phyloP scores from a whole-genome alignment of 208 protist species.

The Dictyostelium gargantuum region DNA sequence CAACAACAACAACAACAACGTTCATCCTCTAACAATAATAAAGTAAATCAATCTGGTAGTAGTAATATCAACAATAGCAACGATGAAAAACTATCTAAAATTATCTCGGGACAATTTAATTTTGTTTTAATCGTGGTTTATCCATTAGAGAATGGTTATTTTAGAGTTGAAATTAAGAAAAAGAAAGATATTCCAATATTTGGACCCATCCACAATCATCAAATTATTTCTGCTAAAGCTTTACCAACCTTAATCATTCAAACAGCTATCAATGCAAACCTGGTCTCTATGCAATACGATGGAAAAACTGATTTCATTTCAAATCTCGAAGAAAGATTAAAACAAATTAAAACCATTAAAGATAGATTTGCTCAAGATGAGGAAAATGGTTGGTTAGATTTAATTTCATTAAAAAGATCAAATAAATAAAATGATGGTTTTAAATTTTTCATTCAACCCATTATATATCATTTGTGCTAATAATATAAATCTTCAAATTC shows the following conservation, averaged over 20 bases:
- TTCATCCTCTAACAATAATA: background rate
- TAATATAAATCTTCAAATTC: too few species aligned
- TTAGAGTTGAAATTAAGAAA: conserved; percentile 73
- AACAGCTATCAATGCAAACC: conserved; percentile 53
- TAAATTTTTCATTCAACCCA: too few species aligned
- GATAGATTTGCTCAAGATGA: conserved; percentile 54
- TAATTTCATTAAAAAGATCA: background rate
- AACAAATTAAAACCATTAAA: conserved; percentile 61
- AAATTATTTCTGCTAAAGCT: conserved; percentile 68
- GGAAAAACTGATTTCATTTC: conserved; percentile 56
- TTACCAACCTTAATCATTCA: conserved; percentile 68
- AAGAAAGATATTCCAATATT: conserved; percentile 73
- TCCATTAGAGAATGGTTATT: conserved; percentile 64
- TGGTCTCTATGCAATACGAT: conserved; percentile 42
- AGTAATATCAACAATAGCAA: background rate
- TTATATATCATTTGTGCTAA: too few species aligned
- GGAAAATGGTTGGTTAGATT: conserved; percentile 59
- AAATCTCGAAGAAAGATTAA: conserved; percentile 44
- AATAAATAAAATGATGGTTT: too few species aligned
- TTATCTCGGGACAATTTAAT: conserved; percentile 74
- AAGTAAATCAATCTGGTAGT: background rate
- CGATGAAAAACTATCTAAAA: background rate
- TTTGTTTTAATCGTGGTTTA: conserved; percentile 74
- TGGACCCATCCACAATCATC: conserved; percentile 64
- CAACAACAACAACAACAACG: too few species aligned